Evolutionary conservation across 495 filamentous ascomycete genomes (phyloP).

Genomic region (Penicillium egyptiacum): DNA sequence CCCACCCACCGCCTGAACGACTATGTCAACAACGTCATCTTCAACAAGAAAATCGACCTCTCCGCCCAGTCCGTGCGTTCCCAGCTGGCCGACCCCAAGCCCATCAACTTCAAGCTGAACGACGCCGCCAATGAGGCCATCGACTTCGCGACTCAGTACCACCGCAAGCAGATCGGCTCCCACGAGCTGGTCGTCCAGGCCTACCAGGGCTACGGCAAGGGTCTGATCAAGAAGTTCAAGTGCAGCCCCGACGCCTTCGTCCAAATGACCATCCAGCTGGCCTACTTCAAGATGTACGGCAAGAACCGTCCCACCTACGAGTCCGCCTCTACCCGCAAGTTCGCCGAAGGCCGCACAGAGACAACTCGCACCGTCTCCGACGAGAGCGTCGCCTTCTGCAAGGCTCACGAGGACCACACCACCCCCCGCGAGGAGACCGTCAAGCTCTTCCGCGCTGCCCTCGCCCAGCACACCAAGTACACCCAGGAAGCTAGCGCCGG

Average conservation of each 20-base stretch:
- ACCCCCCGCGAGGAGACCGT: constrained; percentile 62
- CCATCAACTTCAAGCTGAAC: constrained; percentile 75
- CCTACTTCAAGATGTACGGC: constrained; percentile 99
- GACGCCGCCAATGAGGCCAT: constrained; percentile 72
- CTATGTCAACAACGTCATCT: constrained; percentile 84
- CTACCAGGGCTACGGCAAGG: constrained; percentile 98
- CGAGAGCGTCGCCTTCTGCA: constrained; percentile 89
- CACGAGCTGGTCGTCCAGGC: constrained; percentile 93
- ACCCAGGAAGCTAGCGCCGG: constrained; percentile 86
- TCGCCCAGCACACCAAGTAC: constrained; percentile 83
- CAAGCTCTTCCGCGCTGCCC: constrained; percentile 75
- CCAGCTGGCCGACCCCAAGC: constrained; percentile 74
- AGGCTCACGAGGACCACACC: constrained; percentile 70
- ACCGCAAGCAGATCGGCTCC: constrained; percentile 71
- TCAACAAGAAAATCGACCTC: constrained; percentile 87
- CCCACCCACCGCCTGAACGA: constrained; percentile 96
- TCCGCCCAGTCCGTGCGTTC: constrained; percentile 72
- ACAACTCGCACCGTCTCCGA: constrained; percentile 91
- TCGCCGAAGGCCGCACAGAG: constrained; percentile 95
- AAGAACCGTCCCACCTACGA: constrained; percentile 98
- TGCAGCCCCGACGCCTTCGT: constrained; percentile 97
- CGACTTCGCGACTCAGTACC: constrained; percentile 70
- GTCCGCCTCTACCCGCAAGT: constrained; percentile 89
- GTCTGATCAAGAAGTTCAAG: constrained; percentile 99
- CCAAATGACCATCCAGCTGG: constrained; percentile 98